phyloP scores from a whole-genome alignment of 2,329 filamentous ascomycete species.

The Aspergillus versicolor region DNA sequence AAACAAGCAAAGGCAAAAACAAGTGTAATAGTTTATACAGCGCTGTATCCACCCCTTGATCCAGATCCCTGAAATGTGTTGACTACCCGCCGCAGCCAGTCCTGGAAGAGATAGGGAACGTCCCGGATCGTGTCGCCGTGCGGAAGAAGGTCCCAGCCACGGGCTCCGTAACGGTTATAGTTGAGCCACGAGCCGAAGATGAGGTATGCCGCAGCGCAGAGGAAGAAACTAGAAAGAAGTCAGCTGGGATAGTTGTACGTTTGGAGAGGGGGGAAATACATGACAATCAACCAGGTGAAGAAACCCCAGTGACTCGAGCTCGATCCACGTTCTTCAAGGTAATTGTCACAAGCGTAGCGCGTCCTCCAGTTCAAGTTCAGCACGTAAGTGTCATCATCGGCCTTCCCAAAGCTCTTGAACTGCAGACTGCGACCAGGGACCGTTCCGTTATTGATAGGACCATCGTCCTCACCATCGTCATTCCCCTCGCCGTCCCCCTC shows the following conservation, averaged over 20 bases:
- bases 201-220: conserved; percentile 81
- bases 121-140: conserved; percentile 92
- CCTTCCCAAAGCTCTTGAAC: conserved; percentile 70
- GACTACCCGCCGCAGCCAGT: conserved; percentile 76
- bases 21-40: conserved; percentile 59
- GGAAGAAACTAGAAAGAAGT: conserved; percentile 66
- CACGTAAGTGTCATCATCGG: conserved; percentile 59
- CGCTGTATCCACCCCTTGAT: conserved; percentile 87
- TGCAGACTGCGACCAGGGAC: conserved; percentile 60
- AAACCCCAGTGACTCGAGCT: conserved; percentile 75
- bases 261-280: conserved; percentile 55
- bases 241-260: neutral
- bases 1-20: neutral
- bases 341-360: conserved; percentile 76
- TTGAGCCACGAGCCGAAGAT: conserved; percentile 99
- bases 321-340: conserved; percentile 45
- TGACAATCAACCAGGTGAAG: conserved; percentile 94
- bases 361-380: conserved; percentile 82
- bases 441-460: conserved; percentile 21
- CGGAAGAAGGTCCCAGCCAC: conserved; percentile 91
- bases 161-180: conserved; percentile 93
- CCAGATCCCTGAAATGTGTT: conserved; percentile 82
- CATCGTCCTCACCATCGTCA: conserved; percentile 12
- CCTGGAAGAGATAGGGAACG: conserved; percentile 85
- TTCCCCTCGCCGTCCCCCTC: conserved; percentile 11